Evolutionary conservation across 768 basidiomycete genomes (phyloP).

Genomic region (Suillus alpinus): DNA sequence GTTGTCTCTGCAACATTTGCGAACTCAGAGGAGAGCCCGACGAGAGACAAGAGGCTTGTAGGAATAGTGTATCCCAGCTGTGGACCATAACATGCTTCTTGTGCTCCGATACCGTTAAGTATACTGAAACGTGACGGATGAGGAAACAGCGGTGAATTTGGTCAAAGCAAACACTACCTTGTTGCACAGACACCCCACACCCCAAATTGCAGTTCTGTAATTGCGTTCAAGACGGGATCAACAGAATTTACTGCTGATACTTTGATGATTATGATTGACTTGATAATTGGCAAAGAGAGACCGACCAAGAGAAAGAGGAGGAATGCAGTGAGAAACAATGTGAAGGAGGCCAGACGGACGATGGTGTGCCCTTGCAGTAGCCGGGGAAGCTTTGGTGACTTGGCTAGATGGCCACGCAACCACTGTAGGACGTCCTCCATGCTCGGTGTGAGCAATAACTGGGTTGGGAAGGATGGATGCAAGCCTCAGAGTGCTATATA

Average conservation of each 20-base stretch:
- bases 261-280: slow-evolving; percentile 58
- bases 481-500: neutral
- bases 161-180: slow-evolving; percentile 31
- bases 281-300: slow-evolving; percentile 73
- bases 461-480: neutral
- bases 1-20: slow-evolving; percentile 47
- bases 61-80: slow-evolving; percentile 70
- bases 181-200: slow-evolving; percentile 80
- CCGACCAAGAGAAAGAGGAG: slow-evolving; percentile 75
- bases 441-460: neutral
- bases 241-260: slow-evolving; percentile 32
- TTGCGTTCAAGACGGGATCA: slow-evolving; percentile 46
- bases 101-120: neutral
- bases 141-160: neutral
- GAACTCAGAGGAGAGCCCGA: slow-evolving; percentile 45
- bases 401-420: neutral
- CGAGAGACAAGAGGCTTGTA: slow-evolving; percentile 33
- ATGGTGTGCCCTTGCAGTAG: slow-evolving; percentile 46
- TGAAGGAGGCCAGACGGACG: slow-evolving; percentile 45
- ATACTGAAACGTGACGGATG: slow-evolving; percentile 6
- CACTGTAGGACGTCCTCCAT: neutral
- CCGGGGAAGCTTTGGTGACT: slow-evolving; percentile 12
- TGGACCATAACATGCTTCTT: slow-evolving; percentile 56
- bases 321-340: slow-evolving; percentile 58
- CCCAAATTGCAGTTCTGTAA: slow-evolving; percentile 67